A percentile compares a stretch with the other conserved stretches of the same genome.
Conservation (phyloP, 179 eudicot species). For the Silene coronaria region DNA sequence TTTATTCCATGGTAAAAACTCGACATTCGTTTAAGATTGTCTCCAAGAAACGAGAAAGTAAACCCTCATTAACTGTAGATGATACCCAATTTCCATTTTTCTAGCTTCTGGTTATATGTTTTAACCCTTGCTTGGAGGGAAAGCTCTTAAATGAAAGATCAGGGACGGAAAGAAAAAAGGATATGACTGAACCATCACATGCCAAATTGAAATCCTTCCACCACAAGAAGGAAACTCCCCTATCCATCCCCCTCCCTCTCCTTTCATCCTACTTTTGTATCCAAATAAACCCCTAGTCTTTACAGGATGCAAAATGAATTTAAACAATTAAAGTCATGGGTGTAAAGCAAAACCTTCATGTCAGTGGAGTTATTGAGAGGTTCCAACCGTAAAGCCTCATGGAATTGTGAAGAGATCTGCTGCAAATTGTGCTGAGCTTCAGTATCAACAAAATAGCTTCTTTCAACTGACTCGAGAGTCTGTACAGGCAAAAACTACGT, state of each 20-base stretch:
- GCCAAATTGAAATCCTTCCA: too few relatives aligned
- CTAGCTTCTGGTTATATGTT: background rate
- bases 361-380: slow-evolving; percentile 42
- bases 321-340: background rate
- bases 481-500: slow-evolving; percentile 11
- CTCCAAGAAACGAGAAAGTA: background rate
- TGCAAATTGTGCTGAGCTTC: slow-evolving; percentile 62
- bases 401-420: slow-evolving; percentile 80
- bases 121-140: too few relatives aligned
- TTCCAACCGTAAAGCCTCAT: slow-evolving; percentile 58
- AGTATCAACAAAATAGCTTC: slow-evolving; percentile 33
- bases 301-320: background rate
- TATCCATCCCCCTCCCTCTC: too few relatives aligned
- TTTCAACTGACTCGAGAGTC: slow-evolving; percentile 45
- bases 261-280: too few relatives aligned
- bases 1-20: too few relatives aligned
- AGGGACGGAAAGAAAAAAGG: too few relatives aligned
- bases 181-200: too few relatives aligned
- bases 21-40: too few relatives aligned
- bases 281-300: too few relatives aligned
- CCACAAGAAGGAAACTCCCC: too few relatives aligned
- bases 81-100: background rate
- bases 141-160: too few relatives aligned
- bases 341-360: slow-evolving; percentile 43
- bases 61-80: background rate